Conservation (phyloP, 73 alveolate genomes). For the Paramecium pentaurelia region DNA sequence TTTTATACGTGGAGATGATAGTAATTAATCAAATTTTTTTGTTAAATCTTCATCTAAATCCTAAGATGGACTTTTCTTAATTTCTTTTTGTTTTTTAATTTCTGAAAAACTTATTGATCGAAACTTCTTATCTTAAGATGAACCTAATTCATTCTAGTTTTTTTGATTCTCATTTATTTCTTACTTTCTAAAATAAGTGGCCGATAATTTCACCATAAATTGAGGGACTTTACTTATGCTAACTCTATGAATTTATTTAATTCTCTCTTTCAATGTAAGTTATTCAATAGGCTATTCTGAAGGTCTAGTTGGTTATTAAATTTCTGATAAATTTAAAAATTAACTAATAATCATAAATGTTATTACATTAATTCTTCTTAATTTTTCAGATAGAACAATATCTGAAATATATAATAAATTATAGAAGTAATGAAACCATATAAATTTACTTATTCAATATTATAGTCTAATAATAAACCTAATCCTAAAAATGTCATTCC, state of each 20-base stretch:
- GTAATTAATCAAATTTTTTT: neutral
- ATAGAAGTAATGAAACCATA: neutral
- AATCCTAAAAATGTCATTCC: neutral
- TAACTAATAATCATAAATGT: neutral
- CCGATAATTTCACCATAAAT: constrained; percentile 11
- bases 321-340: neutral
- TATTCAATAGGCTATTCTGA: neutral
- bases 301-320: neutral
- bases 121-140: neutral
- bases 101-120: neutral
- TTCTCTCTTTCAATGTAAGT: neutral
- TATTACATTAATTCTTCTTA: neutral
- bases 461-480: neutral
- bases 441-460: neutral
- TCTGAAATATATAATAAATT: neutral
- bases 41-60: neutral
- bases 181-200: neutral
- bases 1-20: constrained; percentile 20
- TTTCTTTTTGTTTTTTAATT: neutral
- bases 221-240: neutral
- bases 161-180: neutral
- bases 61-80: neutral
- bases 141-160: neutral
- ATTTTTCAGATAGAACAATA: neutral
- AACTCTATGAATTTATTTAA: neutral